Conservation (phyloP, 2,329 filamentous ascomycete species). For the Botrytis deweyae region DNA sequence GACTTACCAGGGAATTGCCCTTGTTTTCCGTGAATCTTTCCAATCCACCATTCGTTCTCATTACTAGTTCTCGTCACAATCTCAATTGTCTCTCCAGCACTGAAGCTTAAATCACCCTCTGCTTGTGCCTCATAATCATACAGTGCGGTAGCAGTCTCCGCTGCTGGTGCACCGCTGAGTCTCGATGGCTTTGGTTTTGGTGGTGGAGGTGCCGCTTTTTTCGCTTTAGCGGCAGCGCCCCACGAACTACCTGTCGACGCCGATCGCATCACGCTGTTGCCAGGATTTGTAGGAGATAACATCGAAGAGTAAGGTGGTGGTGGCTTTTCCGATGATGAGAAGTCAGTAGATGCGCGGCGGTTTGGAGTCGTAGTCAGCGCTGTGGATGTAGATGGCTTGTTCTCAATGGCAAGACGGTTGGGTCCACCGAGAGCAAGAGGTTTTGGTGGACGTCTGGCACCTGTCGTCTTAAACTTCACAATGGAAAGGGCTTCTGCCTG, state of each 20-base stretch:
- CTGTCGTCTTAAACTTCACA: conserved; percentile 87
- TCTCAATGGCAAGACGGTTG: conserved; percentile 29
- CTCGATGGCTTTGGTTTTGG: conserved; percentile 80
- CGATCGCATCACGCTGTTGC: conserved; percentile 41
- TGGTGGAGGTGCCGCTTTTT: conserved; percentile 63
- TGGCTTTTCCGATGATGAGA: conserved; percentile 52
- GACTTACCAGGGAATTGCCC: conserved; percentile 91
- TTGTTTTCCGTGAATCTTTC: conserved; percentile 72
- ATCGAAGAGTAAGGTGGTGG: conserved; percentile 67
- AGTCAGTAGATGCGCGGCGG: conserved; percentile 42
- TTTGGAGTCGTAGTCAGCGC: conserved; percentile 38
- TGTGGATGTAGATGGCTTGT: conserved; percentile 27
- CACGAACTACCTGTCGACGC: conserved; percentile 45
- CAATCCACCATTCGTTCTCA: conserved; percentile 97
- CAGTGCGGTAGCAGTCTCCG: conserved; percentile 82
- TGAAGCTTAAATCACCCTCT: conserved; percentile 89
- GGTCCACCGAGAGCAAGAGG: conserved; percentile 28
- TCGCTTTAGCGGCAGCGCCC: conserved; percentile 62
- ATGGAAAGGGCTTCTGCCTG: conserved; percentile 81
- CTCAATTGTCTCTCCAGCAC: conserved; percentile 84
- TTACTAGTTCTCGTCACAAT: conserved; percentile 81
- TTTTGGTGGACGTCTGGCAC: conserved; percentile 52
- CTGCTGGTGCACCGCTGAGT: conserved; percentile 62
- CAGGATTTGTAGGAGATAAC: conserved; percentile 29
- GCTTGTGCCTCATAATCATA: conserved; percentile 97